These are phyloP conservation scores for Postia placenta DNA, from an alignment of 768 basidiomycete species.

Conservation along the genomic window DNA sequence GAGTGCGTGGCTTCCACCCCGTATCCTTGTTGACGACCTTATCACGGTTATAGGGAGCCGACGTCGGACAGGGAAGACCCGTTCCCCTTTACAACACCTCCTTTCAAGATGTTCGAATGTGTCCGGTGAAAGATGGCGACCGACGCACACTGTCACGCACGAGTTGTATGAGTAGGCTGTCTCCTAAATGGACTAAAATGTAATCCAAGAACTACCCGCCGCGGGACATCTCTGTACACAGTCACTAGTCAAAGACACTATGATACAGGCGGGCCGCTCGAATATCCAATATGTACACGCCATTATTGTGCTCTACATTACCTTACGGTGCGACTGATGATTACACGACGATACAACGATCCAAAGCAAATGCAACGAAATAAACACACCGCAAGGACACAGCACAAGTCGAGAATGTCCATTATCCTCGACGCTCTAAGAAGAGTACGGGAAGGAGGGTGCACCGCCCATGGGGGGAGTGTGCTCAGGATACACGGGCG, in stretches of 20 bases:
- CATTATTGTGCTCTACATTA: no score
- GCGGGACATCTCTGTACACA: no score
- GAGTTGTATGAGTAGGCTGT: background rate
- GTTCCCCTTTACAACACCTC: slow-evolving; percentile 58
- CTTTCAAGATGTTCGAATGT: slow-evolving; percentile 73
- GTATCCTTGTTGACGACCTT: background rate
- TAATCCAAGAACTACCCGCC: no score
- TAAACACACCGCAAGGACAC: no score
- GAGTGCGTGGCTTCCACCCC: slow-evolving; percentile 45
- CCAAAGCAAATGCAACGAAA: no score
- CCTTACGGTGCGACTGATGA: background rate
- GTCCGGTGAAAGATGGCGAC: slow-evolving; percentile 64
- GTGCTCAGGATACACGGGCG: background rate
- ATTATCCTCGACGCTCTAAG: background rate
- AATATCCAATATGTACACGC: no score
- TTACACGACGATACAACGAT: background rate
- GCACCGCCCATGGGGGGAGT: background rate
- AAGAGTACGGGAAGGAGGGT: background rate
- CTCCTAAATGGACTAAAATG: no score
- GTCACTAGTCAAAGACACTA: no score
- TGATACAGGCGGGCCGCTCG: no score
- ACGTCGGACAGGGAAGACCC: slow-evolving; percentile 51
- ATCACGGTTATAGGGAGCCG: slow-evolving; percentile 8
- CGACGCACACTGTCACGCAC: no score
- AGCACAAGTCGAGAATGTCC: background rate